Evolutionary conservation across 2,329 filamentous ascomycete species (phyloP).

Genomic region (Ophiosphaerella korrae): DNA sequence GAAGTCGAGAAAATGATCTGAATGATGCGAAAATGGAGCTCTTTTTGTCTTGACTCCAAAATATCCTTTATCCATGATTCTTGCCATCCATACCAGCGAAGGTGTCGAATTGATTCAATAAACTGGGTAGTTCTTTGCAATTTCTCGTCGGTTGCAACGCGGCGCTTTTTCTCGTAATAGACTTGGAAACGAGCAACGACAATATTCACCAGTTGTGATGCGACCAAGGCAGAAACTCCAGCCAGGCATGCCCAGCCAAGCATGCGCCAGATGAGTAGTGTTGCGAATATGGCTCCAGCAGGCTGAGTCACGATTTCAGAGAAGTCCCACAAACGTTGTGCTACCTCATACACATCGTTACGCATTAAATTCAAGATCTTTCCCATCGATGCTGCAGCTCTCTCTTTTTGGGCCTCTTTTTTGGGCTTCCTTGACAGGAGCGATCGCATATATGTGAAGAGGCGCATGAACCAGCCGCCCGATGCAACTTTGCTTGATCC

Average conservation of each 20-base stretch:
- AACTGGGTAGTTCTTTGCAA: constrained; percentile 84
- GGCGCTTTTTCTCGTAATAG: constrained; percentile 71
- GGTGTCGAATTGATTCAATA: constrained; percentile 80
- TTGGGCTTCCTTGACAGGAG: constrained; percentile 28
- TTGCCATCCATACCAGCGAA: constrained; percentile 85
- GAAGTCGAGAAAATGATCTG: constrained; percentile 66
- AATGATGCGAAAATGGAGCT: constrained; percentile 68
- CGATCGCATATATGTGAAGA: constrained; percentile 15
- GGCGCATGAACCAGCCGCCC: constrained; percentile 8
- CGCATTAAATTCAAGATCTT: constrained; percentile 90
- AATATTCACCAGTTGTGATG: constrained; percentile 73
- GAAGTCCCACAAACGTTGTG: constrained; percentile 88
- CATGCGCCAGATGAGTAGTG: constrained; percentile 75
- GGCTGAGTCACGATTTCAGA: constrained; percentile 76
- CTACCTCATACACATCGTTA: constrained; percentile 79
- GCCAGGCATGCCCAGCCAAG: constrained; percentile 80
- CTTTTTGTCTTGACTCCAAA: constrained; percentile 68
- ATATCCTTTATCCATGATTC: constrained; percentile 73
- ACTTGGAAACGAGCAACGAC: constrained; percentile 70
- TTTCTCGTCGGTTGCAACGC: constrained; percentile 75
- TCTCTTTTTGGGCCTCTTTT: constrained; percentile 40
- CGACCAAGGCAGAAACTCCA: constrained; percentile 70
- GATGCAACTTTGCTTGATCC: constrained; percentile 4
- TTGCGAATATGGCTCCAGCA: constrained; percentile 74
- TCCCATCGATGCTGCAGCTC: constrained; percentile 76